Evolutionary conservation across 768 basidiomycete species (phyloP), one percentile per base, ranked within the genome.

Genomic region (Boletus coccyginus): DNA sequence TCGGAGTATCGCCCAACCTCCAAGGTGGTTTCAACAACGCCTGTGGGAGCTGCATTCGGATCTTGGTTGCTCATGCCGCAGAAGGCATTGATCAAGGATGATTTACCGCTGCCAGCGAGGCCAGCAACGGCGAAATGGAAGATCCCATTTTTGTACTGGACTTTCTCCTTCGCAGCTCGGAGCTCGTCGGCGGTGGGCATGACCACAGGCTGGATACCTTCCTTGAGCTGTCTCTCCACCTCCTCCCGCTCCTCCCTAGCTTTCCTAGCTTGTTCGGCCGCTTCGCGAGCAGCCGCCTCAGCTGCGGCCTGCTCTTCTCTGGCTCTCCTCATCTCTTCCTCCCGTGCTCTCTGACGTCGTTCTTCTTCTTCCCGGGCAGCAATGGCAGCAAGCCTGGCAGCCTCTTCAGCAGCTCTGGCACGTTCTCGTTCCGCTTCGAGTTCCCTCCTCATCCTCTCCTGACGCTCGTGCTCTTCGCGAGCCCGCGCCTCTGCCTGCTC

Each of bases 11-110:
- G 63, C 2, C 56, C 60, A 11, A 74, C 50, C 42, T 63, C 55
- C 38, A 61, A 36, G 19, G 73, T 75, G 12, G 73, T 75, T 41
- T 74, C 75, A 3, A 62, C 63, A 46, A 75, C 52, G 12, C 73
- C 75, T 7, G 68, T 67, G 0, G 61, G 55, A 36, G 75, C 74
- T 5, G 74, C 68, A 12, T 57, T 50, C 9, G 40, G 38, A 45
- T 69, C 63, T n/a, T 58, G 57, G 56, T 68, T 72, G 42, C 45
- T 40, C 56, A 65, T 56, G 8, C 74, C 65, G 31, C 74, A 72
- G 46, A 76, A 60, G 9, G 72, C 67, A 27, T 71, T 73, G 57
- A 71, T 61, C 43, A 71, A 52, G 27, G 71, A 65, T 1, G 71
- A 71, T 52, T 71, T 71, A 3, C 70, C 71, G 8, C 65, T 66